A percentile compares a stretch with the other conserved stretches of the same genome.
Conservation (phyloP, 1,284 basidiomycete species). For the Tylopilus orsonianus region DNA sequence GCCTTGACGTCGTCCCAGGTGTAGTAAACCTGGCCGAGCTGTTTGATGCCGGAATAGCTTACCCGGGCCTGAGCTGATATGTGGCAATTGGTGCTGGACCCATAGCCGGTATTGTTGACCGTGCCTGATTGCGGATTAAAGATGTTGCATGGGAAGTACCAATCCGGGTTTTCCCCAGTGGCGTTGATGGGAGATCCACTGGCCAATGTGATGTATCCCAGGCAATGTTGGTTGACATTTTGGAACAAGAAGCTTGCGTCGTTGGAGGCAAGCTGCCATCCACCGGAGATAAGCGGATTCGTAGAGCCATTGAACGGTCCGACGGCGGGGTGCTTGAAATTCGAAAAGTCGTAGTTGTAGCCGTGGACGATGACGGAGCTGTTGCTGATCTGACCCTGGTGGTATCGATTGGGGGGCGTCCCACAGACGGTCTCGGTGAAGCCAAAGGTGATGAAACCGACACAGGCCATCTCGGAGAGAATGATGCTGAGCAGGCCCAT, state of each 20-base stretch:
- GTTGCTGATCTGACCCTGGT: constrained; percentile 74
- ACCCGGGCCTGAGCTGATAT: constrained; percentile 52
- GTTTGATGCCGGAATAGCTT: constrained; percentile 47
- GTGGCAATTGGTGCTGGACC: constrained; percentile 71
- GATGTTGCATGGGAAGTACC: constrained; percentile 97
- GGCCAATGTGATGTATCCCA: constrained; percentile 73
- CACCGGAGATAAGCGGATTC: constrained; percentile 81
- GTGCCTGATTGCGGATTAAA: constrained; percentile 67
- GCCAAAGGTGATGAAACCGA: constrained; percentile 99
- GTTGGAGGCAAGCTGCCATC: constrained; percentile 78
- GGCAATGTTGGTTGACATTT: constrained; percentile 82
- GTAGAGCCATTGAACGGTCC: constrained; percentile 72
- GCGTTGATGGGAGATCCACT: constrained; percentile 66
- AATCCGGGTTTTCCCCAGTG: constrained; percentile 58
- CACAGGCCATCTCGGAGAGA: constrained; percentile 79
- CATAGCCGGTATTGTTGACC: constrained; percentile 72
- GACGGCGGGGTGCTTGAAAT: constrained; percentile 79
- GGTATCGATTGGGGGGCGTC: constrained; percentile 77
- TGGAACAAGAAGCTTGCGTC: constrained; percentile 97
- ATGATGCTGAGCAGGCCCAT: constrained; percentile 91
- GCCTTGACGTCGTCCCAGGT: constrained; percentile 85
- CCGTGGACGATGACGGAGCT: constrained; percentile 93
- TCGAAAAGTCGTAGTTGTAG: constrained; percentile 87
- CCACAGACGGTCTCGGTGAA: constrained; percentile 96
- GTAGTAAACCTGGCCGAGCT: constrained; percentile 88